These are phyloP conservation scores for Torrubiellomyces zombiae DNA, from an alignment of 2,329 filamentous ascomycete species.

Conservation along the genomic window DNA sequence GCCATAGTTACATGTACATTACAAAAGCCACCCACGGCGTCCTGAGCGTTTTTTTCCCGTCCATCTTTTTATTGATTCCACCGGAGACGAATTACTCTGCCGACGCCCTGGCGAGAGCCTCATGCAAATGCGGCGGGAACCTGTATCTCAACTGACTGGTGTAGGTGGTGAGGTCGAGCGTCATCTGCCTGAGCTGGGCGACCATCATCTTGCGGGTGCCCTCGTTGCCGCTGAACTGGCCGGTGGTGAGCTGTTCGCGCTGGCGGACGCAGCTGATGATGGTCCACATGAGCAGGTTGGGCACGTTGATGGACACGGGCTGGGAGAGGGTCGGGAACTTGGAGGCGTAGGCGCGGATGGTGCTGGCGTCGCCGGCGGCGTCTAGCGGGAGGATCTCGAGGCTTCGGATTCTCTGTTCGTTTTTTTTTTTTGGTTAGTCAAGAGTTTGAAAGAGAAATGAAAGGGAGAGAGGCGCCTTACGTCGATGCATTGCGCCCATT, in stretches of 20 bases:
- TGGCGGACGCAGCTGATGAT: conserved; percentile 73
- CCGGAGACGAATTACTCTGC: conserved; percentile 45
- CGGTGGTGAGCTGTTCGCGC: conserved; percentile 50
- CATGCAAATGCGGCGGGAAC: conserved; percentile 72
- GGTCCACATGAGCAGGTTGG: conserved; percentile 85
- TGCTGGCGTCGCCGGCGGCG: conserved; percentile 56
- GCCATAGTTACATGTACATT: too few species aligned
- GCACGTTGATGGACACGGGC: conserved; percentile 75
- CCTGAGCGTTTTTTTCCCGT: too few species aligned
- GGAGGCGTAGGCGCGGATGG: conserved; percentile 64
- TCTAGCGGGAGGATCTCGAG: conserved; percentile 69
- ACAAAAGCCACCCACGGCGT: too few species aligned
- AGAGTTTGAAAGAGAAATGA: background rate
- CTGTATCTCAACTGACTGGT: conserved; percentile 85
- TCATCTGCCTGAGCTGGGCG: conserved; percentile 59
- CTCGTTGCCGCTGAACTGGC: conserved; percentile 60
- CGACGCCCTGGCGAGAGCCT: conserved; percentile 69
- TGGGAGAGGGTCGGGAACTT: conserved; percentile 66
- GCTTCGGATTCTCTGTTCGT: conserved; percentile 47
- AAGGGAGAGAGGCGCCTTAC: conserved; percentile 23
- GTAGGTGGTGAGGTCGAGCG: conserved; percentile 83
- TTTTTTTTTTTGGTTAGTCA: background rate
- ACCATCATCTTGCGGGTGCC: conserved; percentile 46
- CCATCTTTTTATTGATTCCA: too few species aligned
- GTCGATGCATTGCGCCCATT: conserved; percentile 42